Percentiles rank a stretch among this genome's conserved stretches.
These are phyloP conservation scores for Hymenoscyphus occultus DNA, from an alignment of 2,329 filamentous ascomycete species.

Conservation along the genomic window DNA sequence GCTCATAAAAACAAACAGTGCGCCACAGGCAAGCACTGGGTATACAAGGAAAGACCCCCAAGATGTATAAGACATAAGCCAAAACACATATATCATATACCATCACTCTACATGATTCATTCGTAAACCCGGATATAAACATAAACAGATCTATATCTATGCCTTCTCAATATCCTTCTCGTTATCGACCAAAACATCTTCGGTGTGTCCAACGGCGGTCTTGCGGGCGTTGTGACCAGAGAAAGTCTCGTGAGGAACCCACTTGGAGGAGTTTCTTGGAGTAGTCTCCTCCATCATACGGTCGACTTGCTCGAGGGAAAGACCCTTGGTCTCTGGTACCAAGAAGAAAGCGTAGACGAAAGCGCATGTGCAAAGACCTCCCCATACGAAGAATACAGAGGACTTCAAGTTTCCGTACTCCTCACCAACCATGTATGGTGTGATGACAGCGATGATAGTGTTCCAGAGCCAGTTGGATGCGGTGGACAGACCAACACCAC, in stretches of 20 bases:
- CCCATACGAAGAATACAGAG: constrained; percentile 78
- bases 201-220: neutral
- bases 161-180: neutral
- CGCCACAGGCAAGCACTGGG: neutral
- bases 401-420: constrained; percentile 65
- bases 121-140: neutral
- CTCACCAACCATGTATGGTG: constrained; percentile 75
- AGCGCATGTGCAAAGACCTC: constrained; percentile 62
- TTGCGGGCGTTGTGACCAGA: constrained; percentile 14
- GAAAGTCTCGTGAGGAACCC: constrained; percentile 34
- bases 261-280: constrained; percentile 38
- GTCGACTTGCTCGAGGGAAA: constrained; percentile 78
- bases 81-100: neutral
- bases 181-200: neutral
- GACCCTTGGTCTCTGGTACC: constrained; percentile 86
- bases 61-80: neutral
- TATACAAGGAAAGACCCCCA: neutral
- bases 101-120: neutral
- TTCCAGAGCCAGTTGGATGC: constrained; percentile 72
- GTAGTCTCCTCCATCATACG: constrained; percentile 59
- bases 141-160: neutral
- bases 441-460: constrained; percentile 74
- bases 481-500: constrained; percentile 70
- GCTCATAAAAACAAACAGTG: constrained; percentile 2
- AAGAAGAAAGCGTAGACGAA: constrained; percentile 70